Conservation (phyloP, 345 rosid genomes). For the Citrus australasica region DNA sequence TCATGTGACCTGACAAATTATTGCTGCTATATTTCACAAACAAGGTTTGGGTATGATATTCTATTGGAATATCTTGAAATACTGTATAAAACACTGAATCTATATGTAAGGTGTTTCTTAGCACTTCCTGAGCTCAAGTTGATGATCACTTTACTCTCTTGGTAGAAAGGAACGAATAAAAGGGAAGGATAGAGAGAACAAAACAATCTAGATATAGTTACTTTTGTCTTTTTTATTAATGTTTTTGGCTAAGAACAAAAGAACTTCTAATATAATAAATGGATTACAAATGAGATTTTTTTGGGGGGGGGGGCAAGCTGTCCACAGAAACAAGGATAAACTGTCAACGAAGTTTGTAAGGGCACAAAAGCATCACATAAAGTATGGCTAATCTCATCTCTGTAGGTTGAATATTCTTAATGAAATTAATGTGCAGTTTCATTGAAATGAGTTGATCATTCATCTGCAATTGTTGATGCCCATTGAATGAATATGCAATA, state of each 20-base stretch:
- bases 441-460: background rate
- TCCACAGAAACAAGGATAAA: no score
- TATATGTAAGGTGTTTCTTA: background rate
- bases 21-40: background rate
- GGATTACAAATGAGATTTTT: no score
- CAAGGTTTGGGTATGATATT: background rate
- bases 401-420: background rate
- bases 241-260: no score
- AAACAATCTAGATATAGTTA: background rate
- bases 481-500: background rate
- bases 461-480: background rate
- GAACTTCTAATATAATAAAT: no score
- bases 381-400: no score
- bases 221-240: no score
- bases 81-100: background rate
- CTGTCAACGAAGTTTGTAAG: no score
- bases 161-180: background rate
- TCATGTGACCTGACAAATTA: background rate
- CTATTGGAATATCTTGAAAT: background rate
- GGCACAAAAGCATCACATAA: no score
- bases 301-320: no score
- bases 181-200: background rate
- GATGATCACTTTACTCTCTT: background rate
- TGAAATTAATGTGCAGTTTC: background rate
- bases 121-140: background rate